Evolutionary conservation across 768 basidiomycete genomes (phyloP).

Genomic region (Leccinellum albellum): DNA sequence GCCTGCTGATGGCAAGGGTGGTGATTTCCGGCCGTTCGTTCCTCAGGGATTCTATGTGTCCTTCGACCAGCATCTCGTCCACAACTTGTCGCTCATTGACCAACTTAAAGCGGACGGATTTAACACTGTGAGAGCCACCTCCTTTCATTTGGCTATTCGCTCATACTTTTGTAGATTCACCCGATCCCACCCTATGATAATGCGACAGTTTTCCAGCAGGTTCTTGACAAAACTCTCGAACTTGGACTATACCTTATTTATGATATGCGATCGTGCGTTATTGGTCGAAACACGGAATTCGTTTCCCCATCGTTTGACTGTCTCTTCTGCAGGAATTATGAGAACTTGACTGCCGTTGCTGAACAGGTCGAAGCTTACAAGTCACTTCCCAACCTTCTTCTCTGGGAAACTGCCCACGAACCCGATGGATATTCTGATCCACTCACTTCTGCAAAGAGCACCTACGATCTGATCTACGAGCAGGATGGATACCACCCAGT

Average conservation of each 20-base stretch:
- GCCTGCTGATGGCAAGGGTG: slow-evolving; percentile 22
- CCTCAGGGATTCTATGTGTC: slow-evolving; percentile 75
- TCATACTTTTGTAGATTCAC: slow-evolving; percentile 53
- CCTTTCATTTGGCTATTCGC: background rate
- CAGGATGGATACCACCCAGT: slow-evolving; percentile 59
- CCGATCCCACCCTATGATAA: slow-evolving; percentile 67
- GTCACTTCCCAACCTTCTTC: slow-evolving; percentile 60
- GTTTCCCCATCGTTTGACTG: background rate
- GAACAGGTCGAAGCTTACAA: slow-evolving; percentile 64
- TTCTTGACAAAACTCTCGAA: slow-evolving; percentile 14
- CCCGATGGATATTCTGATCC: slow-evolving; percentile 69
- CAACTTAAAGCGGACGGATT: slow-evolving; percentile 56
- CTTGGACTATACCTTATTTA: slow-evolving; percentile 62
- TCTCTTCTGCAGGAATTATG: slow-evolving; percentile 42
- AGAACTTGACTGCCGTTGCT: slow-evolving; percentile 56
- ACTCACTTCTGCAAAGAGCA: slow-evolving; percentile 46
- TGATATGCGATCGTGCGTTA: slow-evolving; percentile 61
- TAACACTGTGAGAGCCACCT: slow-evolving; percentile 16
- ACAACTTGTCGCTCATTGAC: slow-evolving; percentile 50
- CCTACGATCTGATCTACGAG: slow-evolving; percentile 46
- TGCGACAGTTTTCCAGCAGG: slow-evolving; percentile 34
- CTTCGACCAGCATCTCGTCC: slow-evolving; percentile 50
- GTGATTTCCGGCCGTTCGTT: slow-evolving; percentile 40
- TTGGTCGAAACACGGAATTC: background rate
- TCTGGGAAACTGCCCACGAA: slow-evolving; percentile 74